Base-by-base conservation (phyloP, 495 filamentous ascomycete genomes). In the Cercophora newfieldiana region DNA sequence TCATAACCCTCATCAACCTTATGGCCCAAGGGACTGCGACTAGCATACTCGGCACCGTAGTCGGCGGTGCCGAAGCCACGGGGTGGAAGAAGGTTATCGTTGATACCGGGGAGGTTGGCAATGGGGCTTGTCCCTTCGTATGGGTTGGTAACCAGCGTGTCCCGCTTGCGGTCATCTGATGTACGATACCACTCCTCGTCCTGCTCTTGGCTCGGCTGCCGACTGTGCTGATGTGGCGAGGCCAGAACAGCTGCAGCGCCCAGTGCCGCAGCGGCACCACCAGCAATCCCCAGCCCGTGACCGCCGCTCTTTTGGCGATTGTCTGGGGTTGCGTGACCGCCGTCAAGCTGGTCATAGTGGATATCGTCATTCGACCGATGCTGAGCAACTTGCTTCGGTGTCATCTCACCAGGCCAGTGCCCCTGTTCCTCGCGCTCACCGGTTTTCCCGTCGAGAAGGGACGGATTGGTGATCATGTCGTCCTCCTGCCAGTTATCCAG, bases 1-100 rank as follows among this genome's bases (percentile, higher is more conserved):
- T 93, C 91, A 74, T 97, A 97, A 14, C 94, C 94, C 79, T 97
- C 94, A 72, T 97, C 94, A 31, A 78, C 75, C 67, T 78, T 80
- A 66, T 72, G 75, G n/a, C 70, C 74, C 37, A 80, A 61, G 57
- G 82, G 83, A 66, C 80, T 81, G 30, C 79, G 76, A 0, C 76
- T 77, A 28, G 79, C 79, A 64, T 84, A 84, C 16, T 66, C 74
- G 66, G 75, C 75, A 28, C 73, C 74, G 58, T 80, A 79, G 26
- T 73, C 69, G 7, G 72, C 59, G 65, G 68, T 72, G 10, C 76
- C 69, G 18, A 75, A 83, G 1, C 73, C 77, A 31, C 66, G 31
- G 24, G 74, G 73, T 44, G 73, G 75, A 7, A 85, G 72, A 50
- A 86, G 78, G 33, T 75, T 77, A 25, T 75, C 77, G 70, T 82